These are phyloP conservation scores for Claviceps quebecensis DNA, from an alignment of 2,329 filamentous ascomycete genomes.

Conservation along the genomic window DNA sequence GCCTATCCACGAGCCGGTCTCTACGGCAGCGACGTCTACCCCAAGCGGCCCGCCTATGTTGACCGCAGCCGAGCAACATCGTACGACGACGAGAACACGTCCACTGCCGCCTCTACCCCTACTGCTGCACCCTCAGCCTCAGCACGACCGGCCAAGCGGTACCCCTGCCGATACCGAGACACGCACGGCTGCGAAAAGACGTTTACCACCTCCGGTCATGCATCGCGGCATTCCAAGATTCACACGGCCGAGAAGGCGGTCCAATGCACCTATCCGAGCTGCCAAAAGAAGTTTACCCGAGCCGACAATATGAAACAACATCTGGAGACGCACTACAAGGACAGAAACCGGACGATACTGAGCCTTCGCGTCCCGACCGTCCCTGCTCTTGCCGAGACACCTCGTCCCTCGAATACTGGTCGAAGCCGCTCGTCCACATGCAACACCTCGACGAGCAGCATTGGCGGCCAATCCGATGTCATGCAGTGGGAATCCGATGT, in stretches of 20 bases:
- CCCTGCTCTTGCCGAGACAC: conserved; percentile 16
- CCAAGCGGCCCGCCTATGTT: conserved; percentile 29
- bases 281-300: conserved; percentile 67
- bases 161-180: conserved; percentile 60
- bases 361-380: conserved; percentile 19
- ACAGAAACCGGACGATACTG: conserved; percentile 35
- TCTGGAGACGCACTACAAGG: conserved; percentile 60
- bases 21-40: conserved; percentile 21
- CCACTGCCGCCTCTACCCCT: conserved; percentile 14
- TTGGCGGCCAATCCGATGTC: conserved; percentile 10
- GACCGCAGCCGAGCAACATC: conserved; percentile 32
- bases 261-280: conserved; percentile 51
- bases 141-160: conserved; percentile 47
- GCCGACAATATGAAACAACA: conserved; percentile 85
- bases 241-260: conserved; percentile 72
- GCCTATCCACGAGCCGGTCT: conserved; percentile 26
- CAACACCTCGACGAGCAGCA: conserved; percentile 2
- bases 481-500: conserved; percentile 26
- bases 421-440: conserved; percentile 18
- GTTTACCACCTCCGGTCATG: conserved; percentile 73
- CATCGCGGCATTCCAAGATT: conserved; percentile 74
- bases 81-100: conserved; percentile 35
- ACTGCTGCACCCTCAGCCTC: conserved; percentile 19
- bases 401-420: conserved; percentile 18
- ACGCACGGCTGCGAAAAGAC: conserved; percentile 61